Percentiles rank a stretch among this genome's conserved stretches.
Evolutionary conservation across 176 grass and related monocot genomes (phyloP).

Genomic region (Sorghum bicolor): Sorghum_bicolor_NCBIv3 NC_012871.2:73974501-73975000

Average conservation of each 20-base stretch:
- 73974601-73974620: not conserved
- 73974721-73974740: not conserved
- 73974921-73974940: no score
- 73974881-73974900: no score
- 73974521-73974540: no score
- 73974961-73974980: no score
- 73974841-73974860: no score
- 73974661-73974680: not conserved
- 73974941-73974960: no score
- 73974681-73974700: not conserved
- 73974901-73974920: no score
- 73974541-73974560: not conserved
- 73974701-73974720: no score
- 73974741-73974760: not conserved
- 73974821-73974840: not conserved
- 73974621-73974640: not conserved
- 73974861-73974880: no score
- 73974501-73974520: no score
- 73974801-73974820: not conserved
- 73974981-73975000: no score
- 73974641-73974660: not conserved
- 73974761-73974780: not conserved
- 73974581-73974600: no score
- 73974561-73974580: not conserved
- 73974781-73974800: not conserved